phyloP scores from a whole-genome alignment of 2,329 filamentous ascomycete genomes.

The Claviceps sp. region DNA sequence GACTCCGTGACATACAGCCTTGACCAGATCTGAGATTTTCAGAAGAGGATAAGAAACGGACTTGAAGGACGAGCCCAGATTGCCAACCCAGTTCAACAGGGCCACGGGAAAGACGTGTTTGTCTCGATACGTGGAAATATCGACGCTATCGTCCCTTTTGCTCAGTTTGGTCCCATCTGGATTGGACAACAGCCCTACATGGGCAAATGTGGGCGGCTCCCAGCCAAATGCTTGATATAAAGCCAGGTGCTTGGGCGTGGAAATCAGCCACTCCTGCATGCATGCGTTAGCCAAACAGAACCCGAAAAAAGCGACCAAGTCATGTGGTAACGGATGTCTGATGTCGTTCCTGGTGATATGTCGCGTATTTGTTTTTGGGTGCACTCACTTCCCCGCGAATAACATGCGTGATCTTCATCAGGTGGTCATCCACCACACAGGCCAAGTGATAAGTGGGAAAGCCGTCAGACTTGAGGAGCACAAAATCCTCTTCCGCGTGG shows the following conservation, averaged over 20 bases:
- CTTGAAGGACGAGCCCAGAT: slow-evolving; percentile 38
- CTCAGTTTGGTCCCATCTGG: slow-evolving; percentile 63
- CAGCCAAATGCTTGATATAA: slow-evolving; percentile 70
- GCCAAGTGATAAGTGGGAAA: slow-evolving; percentile 94
- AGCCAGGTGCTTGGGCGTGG: slow-evolving; percentile 60
- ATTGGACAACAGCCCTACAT: slow-evolving; percentile 63
- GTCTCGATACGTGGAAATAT: slow-evolving; percentile 37
- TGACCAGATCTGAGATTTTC: slow-evolving; percentile 54
- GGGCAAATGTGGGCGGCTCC: slow-evolving; percentile 61
- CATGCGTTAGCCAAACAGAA: neutral
- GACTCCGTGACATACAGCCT: slow-evolving; percentile 37
- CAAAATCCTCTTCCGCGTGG: slow-evolving; percentile 59
- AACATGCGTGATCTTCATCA: slow-evolving; percentile 93
- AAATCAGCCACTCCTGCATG: slow-evolving; percentile 79
- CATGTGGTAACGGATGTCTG: too few relatives aligned
- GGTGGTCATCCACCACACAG: slow-evolving; percentile 90
- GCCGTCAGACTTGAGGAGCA: slow-evolving; percentile 82
- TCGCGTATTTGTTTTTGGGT: neutral
- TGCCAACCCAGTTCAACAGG: slow-evolving; percentile 66
- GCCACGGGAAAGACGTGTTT: slow-evolving; percentile 33
- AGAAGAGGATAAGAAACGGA: slow-evolving; percentile 14
- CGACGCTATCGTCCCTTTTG: slow-evolving; percentile 55
- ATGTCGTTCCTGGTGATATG: neutral
- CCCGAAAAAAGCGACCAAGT: too few relatives aligned
- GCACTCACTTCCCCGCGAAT: slow-evolving; percentile 62